Base-by-base conservation (phyloP, 2,329 filamentous ascomycete species). In the Colletotrichum chlorophyti region DNA sequence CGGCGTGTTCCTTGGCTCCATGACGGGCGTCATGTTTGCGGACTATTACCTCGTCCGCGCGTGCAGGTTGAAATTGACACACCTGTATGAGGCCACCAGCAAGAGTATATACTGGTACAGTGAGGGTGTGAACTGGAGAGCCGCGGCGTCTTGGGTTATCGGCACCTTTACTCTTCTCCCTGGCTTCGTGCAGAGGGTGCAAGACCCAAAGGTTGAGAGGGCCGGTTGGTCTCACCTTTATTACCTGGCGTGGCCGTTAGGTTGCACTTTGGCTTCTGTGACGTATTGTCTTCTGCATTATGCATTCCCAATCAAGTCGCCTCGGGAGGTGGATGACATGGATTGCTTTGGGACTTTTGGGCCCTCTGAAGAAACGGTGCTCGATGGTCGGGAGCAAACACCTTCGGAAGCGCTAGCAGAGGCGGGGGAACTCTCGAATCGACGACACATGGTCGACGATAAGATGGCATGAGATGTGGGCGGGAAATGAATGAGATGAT, bases 11-110 rank as follows among this genome's bases (percentile, higher is more conserved):
- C 63, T 75, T 9, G 72, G 71, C 3, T 72, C 72, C 2, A 65
- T 74, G 46, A 72, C 71, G 11, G 72, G 72, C 6, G 66, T 74
- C 17, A 74, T 75, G 71, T 69, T 73, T 32, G 60, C 65, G 10
- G 72, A 74, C 60, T 71, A 68, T 66, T 69, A 70, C 65, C 32
- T 75, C 34, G 45, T 75, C 4, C 70, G 72, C 23, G 68, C 65
- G 17, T 66, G 69, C 10, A 69, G 66, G 23, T 64, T 75, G 19
- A 72, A 72, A 42, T 67, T 76, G 6, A 73, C 69, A n/a, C 69
- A 74, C 38, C 63, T 76, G 3, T 75, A 72, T 41, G 58, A 58
- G 5, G 49, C 53, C 8, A 61, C 57, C 1, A 6, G 46, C 4
- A 4, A 35, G 10, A 65, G 64, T 29, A 53, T 67, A 4, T 68